Conservation (phyloP, 2,329 filamentous ascomycete species). For the Periconia sp. region DNA sequence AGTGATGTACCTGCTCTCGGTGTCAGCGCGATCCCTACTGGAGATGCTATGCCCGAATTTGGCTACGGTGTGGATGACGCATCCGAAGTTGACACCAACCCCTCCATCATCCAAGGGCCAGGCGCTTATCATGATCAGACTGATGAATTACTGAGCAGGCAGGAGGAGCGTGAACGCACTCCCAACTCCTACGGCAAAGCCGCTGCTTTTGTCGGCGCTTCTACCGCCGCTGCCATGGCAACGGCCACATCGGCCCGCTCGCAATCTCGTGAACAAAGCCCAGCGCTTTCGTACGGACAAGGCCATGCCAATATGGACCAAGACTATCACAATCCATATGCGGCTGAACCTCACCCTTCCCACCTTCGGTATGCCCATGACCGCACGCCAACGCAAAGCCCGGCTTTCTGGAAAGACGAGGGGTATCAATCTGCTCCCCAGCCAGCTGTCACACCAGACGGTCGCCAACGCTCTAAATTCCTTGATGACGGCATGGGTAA, state of each 20-base stretch:
- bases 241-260: slow-evolving; percentile 49
- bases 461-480: slow-evolving; percentile 49
- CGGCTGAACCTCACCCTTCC: slow-evolving; percentile 37
- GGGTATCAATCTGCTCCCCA: slow-evolving; percentile 83
- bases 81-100: slow-evolving; percentile 77
- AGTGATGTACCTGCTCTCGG: slow-evolving; percentile 62
- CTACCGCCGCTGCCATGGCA: slow-evolving; percentile 57
- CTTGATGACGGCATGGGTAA: slow-evolving; percentile 59
- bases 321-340: slow-evolving; percentile 36
- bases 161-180: slow-evolving; percentile 37
- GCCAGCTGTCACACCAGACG: slow-evolving; percentile 50
- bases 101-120: slow-evolving; percentile 77
- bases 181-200: slow-evolving; percentile 35
- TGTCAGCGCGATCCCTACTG: slow-evolving; percentile 69
- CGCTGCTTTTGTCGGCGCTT: slow-evolving; percentile 49
- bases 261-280: slow-evolving; percentile 29
- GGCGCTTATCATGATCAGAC: slow-evolving; percentile 54
- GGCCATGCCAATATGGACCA: slow-evolving; percentile 43
- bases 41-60: slow-evolving; percentile 74
- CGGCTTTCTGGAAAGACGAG: slow-evolving; percentile 69
- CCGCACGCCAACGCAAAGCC: slow-evolving; percentile 46
- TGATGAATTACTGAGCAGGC: slow-evolving; percentile 33
- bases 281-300: slow-evolving; percentile 26
- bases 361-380: slow-evolving; percentile 20
- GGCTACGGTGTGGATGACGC: slow-evolving; percentile 63